phyloP scores from a whole-genome alignment of 768 basidiomycete genomes.

The Cubamyces sp. region DNA sequence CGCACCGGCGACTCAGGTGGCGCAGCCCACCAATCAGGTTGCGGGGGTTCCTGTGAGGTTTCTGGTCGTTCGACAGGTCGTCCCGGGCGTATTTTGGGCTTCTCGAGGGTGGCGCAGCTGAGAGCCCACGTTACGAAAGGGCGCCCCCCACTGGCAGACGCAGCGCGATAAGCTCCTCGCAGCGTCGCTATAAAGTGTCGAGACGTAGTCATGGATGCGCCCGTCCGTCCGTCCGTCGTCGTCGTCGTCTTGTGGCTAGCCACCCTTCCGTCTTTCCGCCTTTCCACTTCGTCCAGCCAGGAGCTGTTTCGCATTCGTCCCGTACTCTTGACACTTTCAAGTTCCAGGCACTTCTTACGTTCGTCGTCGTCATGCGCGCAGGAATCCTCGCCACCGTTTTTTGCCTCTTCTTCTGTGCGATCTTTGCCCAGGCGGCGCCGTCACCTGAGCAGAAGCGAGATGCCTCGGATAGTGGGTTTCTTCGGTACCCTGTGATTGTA shows the following conservation, averaged over 20 bases:
- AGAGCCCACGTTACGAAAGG: not conserved
- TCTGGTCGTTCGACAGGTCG: too few relatives aligned
- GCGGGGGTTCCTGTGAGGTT: not conserved
- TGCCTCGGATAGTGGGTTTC: not conserved
- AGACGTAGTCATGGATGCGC: not conserved
- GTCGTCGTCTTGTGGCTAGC: not conserved
- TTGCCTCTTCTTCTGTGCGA: constrained; percentile 5
- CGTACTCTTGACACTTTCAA: not conserved
- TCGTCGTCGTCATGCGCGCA: constrained; percentile 14
- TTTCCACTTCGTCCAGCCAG: constrained; percentile 9
- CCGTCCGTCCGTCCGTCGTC: too few relatives aligned
- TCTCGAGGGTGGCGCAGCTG: too few relatives aligned
- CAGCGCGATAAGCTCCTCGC: not conserved
- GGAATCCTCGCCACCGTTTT: constrained; percentile 9
- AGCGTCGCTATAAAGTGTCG: not conserved
- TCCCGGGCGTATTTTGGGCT: too few relatives aligned
- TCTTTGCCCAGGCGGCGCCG: constrained; percentile 13
- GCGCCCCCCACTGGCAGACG: not conserved
- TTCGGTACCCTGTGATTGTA: not conserved
- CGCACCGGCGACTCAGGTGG: too few relatives aligned
- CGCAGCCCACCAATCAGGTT: not conserved
- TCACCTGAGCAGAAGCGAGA: constrained; percentile 12
- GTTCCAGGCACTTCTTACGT: too few relatives aligned
- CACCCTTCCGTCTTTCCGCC: not conserved
- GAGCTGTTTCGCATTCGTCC: constrained; percentile 7